Evolutionary conservation across 331 rosid genomes (phyloP).

Genomic region (Phaseolus coccineus): DNA sequence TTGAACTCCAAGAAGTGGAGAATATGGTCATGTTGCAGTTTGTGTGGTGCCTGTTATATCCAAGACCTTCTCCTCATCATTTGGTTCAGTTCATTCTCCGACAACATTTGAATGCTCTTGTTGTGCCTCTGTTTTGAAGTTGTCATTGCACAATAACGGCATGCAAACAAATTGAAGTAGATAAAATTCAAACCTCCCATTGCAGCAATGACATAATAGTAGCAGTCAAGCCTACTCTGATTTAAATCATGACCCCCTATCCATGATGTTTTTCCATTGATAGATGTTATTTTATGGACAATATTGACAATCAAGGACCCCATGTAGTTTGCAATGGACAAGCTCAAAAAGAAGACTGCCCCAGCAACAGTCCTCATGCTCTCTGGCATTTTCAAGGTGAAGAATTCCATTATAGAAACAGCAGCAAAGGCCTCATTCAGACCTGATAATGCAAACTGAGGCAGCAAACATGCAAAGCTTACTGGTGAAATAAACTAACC

Average conservation of each 20-base stretch:
- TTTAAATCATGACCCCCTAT: constrained; percentile 78
- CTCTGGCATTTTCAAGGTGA: constrained; percentile 73
- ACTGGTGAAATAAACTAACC: constrained; percentile 51
- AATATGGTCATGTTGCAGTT: background rate
- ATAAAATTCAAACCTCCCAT: constrained; percentile 60
- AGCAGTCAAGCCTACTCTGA: constrained; percentile 61
- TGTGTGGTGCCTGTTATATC: background rate
- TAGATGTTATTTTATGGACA: constrained; percentile 49
- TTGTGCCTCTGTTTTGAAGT: constrained; percentile 36
- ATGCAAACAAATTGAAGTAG: constrained; percentile 68
- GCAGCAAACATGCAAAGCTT: constrained; percentile 58
- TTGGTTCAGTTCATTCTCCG: constrained; percentile 30
- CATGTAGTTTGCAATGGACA: constrained; percentile 66
- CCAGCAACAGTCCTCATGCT: constrained; percentile 82
- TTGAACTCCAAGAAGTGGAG: background rate
- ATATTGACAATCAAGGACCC: constrained; percentile 62
- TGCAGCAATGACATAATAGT: constrained; percentile 63
- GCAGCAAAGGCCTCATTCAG: constrained; percentile 73
- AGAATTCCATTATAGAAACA: constrained; percentile 78
- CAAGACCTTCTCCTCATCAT: constrained; percentile 48
- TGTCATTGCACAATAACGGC: constrained; percentile 12
- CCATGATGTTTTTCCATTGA: constrained; percentile 59
- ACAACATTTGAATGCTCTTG: constrained; percentile 14
- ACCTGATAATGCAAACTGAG: constrained; percentile 69
- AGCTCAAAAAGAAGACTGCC: constrained; percentile 75